These are phyloP conservation scores for Gossypium lobatum DNA, from an alignment of 441 rosid genomes.

Conservation along the genomic window DNA sequence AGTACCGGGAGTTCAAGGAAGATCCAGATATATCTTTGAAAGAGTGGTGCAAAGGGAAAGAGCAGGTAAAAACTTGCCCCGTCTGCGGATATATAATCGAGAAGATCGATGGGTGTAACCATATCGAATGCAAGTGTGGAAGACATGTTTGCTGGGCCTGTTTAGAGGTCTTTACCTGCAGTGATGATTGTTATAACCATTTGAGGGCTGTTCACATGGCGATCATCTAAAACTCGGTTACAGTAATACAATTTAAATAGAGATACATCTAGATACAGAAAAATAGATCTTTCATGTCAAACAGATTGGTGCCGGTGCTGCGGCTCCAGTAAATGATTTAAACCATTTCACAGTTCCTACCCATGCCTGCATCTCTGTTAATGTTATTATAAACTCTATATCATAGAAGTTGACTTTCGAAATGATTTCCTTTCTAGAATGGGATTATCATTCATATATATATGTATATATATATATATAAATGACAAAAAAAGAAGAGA, in stretches of 20 bases:
- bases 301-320: background rate
- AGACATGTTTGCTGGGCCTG: constrained; percentile 86
- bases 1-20: constrained; percentile 59
- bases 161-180: constrained; percentile 30
- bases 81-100: constrained; percentile 60
- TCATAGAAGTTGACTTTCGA: background rate
- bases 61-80: constrained; percentile 66
- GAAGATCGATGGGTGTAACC: constrained; percentile 87
- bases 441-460: background rate
- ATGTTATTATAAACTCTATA: background rate
- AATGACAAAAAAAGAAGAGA: background rate
- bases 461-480: background rate
- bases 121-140: constrained; percentile 71
- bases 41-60: constrained; percentile 74
- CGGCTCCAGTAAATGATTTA: background rate
- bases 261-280: background rate
- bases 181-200: constrained; percentile 64
- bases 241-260: background rate
- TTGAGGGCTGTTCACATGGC: constrained; percentile 40
- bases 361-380: background rate
- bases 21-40: constrained; percentile 74
- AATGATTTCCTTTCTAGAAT: background rate
- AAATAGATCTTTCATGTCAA: background rate
- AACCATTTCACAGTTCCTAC: background rate
- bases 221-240: constrained; percentile 17